Conservation (phyloP, 1,139 yeast species). For the Lodderomyces jiufengensis region DNA sequence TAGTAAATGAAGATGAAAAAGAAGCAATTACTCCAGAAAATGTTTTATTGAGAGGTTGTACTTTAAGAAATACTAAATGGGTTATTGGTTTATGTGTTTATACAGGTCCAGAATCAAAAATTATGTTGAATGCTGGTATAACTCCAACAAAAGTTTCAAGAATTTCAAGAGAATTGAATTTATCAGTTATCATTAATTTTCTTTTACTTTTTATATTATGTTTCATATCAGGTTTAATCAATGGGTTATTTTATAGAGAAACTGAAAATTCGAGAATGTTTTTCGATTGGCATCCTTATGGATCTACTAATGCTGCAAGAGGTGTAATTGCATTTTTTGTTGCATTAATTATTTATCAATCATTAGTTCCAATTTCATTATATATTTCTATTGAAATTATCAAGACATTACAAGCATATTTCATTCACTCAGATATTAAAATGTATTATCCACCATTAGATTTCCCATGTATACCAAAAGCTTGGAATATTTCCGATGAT, state of each 20-base stretch:
- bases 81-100: conserved; percentile 83
- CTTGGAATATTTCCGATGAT: conserved; percentile 97
- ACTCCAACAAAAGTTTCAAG: conserved; percentile 88
- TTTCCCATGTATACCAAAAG: conserved; percentile 92
- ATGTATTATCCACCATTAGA: conserved; percentile 85
- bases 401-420: conserved; percentile 90
- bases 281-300: conserved; percentile 59
- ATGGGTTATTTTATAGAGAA: conserved; percentile 68
- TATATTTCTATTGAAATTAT: conserved; percentile 94
- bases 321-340: conserved; percentile 89
- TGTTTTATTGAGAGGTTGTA: conserved; percentile 81
- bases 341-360: conserved; percentile 81
- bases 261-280: conserved; percentile 53
- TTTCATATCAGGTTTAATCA: conserved; percentile 75
- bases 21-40: conserved; percentile 83
- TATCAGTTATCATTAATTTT: conserved; percentile 79
- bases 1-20: conserved; percentile 42
- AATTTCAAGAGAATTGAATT: conserved; percentile 78
- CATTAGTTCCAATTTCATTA: conserved; percentile 90
- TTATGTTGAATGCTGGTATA: conserved; percentile 87
- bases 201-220: conserved; percentile 70
- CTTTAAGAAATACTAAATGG: conserved; percentile 93
- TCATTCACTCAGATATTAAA: conserved; percentile 81
- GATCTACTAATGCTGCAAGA: conserved; percentile 61
- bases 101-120: conserved; percentile 89